phyloP scores from a whole-genome alignment of 768 basidiomycete genomes.

The Podaxis mareebaensis region DNA sequence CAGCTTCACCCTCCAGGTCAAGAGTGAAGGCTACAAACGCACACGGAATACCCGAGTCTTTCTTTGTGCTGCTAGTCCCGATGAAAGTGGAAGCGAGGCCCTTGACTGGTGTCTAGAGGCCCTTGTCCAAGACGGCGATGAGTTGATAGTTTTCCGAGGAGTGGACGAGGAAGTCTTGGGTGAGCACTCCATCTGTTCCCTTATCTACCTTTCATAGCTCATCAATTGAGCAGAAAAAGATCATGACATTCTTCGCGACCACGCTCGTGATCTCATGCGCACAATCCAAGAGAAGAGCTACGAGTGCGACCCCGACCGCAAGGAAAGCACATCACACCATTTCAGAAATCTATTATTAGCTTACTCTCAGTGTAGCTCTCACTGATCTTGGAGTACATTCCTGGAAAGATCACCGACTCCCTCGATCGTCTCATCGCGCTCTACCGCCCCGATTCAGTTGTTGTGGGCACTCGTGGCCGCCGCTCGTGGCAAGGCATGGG shows the following conservation, averaged over 20 bases:
- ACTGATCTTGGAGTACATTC: constrained; percentile 91
- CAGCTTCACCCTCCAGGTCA: constrained; percentile 83
- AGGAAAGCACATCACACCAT: constrained; percentile 41
- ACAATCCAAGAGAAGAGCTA: constrained; percentile 78
- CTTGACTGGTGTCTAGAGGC: constrained; percentile 91
- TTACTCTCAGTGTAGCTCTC: constrained; percentile 55
- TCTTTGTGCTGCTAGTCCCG: constrained; percentile 83
- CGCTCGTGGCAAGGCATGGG: constrained; percentile 41
- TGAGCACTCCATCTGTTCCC: constrained; percentile 30
- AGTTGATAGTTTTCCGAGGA: constrained; percentile 89
- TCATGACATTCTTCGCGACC: constrained; percentile 75
- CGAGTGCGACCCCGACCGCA: constrained; percentile 75
- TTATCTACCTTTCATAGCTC: not conserved
- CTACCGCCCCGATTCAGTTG: constrained; percentile 88
- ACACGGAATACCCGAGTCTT: constrained; percentile 82
- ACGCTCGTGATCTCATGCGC: constrained; percentile 81
- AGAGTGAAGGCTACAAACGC: constrained; percentile 78
- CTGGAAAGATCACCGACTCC: constrained; percentile 85
- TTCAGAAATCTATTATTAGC: not conserved
- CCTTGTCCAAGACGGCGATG: constrained; percentile 87
- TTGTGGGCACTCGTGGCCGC: constrained; percentile 88
- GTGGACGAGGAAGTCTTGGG: constrained; percentile 86
- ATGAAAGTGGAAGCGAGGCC: constrained; percentile 87
- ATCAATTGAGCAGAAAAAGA: constrained; percentile 56
- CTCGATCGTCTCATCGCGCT: constrained; percentile 92